A percentile compares a stretch with the other conserved stretches of the same genome.
Evolutionary conservation across 192 early-diverging fungal species (phyloP).

Genomic region (Podila minutissima): DNA sequence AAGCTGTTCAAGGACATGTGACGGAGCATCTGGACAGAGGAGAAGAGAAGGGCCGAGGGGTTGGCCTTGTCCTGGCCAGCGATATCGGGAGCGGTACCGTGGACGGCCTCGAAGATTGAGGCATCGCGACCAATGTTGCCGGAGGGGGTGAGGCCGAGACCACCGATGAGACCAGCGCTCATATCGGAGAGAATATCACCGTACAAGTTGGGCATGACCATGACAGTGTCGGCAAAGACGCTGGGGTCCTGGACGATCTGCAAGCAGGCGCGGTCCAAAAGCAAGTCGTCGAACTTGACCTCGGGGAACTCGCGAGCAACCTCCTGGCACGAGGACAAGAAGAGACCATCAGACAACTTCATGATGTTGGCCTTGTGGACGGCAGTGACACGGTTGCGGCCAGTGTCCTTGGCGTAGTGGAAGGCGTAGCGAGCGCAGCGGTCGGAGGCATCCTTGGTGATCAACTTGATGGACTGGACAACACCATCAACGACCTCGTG

Average conservation of each 20-base stretch:
- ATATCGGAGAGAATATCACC: slow-evolving; percentile 99
- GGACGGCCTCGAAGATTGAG: slow-evolving; percentile 96
- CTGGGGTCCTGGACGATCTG: slow-evolving; percentile 95
- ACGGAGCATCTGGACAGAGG: slow-evolving; percentile 97
- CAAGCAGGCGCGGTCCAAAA: slow-evolving; percentile 93
- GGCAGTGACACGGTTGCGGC: slow-evolving; percentile 92
- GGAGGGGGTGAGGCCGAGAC: slow-evolving; percentile 96
- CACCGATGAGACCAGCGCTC: slow-evolving; percentile 98
- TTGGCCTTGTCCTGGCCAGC: slow-evolving; percentile 79
- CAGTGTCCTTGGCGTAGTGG: slow-evolving; percentile 88
- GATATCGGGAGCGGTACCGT: slow-evolving; percentile 98
- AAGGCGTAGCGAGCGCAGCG: slow-evolving; percentile 95
- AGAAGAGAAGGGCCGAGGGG: slow-evolving; percentile 83
- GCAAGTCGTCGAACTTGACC: slow-evolving; percentile 90
- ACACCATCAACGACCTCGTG: slow-evolving; percentile 95
- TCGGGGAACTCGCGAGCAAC: slow-evolving; percentile 93
- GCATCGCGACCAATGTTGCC: slow-evolving; percentile 99
- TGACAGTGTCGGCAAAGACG: slow-evolving; percentile 90
- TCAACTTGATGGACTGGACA: slow-evolving; percentile 99
- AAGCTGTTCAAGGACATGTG: slow-evolving; percentile 90
- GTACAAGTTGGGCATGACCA: slow-evolving; percentile 99
- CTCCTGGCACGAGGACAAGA: slow-evolving; percentile 91
- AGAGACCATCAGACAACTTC: slow-evolving; percentile 97
- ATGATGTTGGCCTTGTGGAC: slow-evolving; percentile 99
- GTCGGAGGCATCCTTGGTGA: slow-evolving; percentile 94